Evolutionary conservation across 345 rosid genomes (phyloP), one percentile per base, ranked within the genome.

Genomic region (Zanthoxylum bungeanum): DNA sequence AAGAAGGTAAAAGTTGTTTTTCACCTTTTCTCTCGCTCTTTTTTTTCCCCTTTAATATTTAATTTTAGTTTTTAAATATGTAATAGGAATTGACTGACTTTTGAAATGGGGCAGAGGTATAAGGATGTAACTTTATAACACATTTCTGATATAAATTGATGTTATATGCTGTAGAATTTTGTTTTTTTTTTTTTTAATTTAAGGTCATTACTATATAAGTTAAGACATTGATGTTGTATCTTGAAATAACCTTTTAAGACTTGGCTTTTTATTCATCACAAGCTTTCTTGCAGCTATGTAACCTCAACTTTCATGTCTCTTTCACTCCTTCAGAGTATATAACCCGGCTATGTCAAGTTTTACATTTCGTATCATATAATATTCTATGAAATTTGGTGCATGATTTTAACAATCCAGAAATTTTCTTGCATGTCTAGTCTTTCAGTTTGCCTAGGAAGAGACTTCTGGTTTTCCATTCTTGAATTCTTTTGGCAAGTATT

Each of bases 1-100:
- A 70, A 93, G 99, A 77, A 91, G 91, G 99, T 92, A 76, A 50
- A 44, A 40, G 22, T 25, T 64, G 3, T 31, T 16, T 19, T 68
- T 36, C 31, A 21, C 14, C 24, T n/a, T 28, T 55, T 42, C 33
- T 3, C 19, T 36, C 21, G 68, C 62, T 46, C 7, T 57, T 59
- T 40, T 34, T 24, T n/a, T n/a, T n/a, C n/a, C n/a, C n/a, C n/a
- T n/a, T n/a, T n/a, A n/a, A n/a, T 60, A 3, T 10, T 14, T 44
- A 14, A n/a, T n/a, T n/a, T n/a, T n/a, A n/a, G n/a, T n/a, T 44
- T 14, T 44, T 14, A 14, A 3, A 44, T 14, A 44, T 44, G 19
- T 44, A 34, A 3, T 60, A 10, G 46, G 31, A 61, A 11, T 61
- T 61, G 66, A 61, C 17, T 37, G 49, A 37, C n/a, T 11, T 60